A percentile compares a stretch with the other conserved stretches of the same genome.
Conservation (phyloP, 805 yeast species). For the Gaillardinia entomophila region DNA sequence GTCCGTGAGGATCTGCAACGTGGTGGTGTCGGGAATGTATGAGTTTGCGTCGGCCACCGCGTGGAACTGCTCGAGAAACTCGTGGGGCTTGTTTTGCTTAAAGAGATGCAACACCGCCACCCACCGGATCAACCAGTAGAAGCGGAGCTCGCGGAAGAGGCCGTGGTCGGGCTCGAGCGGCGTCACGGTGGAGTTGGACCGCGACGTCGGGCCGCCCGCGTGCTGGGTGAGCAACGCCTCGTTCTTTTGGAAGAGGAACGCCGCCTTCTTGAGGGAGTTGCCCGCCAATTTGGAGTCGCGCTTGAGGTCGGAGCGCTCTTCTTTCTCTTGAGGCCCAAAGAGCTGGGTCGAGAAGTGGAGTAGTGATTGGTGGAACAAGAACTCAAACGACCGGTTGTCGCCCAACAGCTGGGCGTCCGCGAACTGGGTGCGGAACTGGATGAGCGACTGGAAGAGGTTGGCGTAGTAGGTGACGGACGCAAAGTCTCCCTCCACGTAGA, state of each 20-base stretch:
- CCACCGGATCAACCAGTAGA: slow-evolving; percentile 16
- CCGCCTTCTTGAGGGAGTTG: slow-evolving; percentile 8
- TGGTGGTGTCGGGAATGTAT: slow-evolving; percentile 1
- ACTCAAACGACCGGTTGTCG: slow-evolving; percentile 22
- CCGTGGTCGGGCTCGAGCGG: background rate
- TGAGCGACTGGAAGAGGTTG: slow-evolving; percentile 9
- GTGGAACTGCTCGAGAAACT: slow-evolving; percentile 18
- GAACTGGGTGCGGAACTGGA: slow-evolving; percentile 21
- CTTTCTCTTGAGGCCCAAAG: slow-evolving; percentile 1
- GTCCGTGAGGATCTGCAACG: slow-evolving; percentile 2
- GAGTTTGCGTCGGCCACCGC: slow-evolving; percentile 5
- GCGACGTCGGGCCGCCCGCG: no score
- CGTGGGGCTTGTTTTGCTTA: slow-evolving; percentile 18
- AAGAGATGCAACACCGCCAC: slow-evolving; percentile 17
- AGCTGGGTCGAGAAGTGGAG: slow-evolving; percentile 12
- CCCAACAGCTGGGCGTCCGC: slow-evolving; percentile 12
- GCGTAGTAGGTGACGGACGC: slow-evolving; percentile 12
- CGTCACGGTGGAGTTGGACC: background rate
- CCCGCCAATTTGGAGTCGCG: slow-evolving; percentile 5
- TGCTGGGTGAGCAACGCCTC: slow-evolving; percentile 7
- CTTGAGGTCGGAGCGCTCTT: slow-evolving; percentile 2
- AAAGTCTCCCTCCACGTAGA: slow-evolving; percentile 14
- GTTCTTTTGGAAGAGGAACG: slow-evolving; percentile 17
- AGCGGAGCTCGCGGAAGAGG: slow-evolving; percentile 12
- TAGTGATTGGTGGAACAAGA: slow-evolving; percentile 19